Evolutionary conservation across 202 grass and related monocot genomes (phyloP), one percentile per base, ranked within the genome.

Genomic region (Zoysia matrella): DNA sequence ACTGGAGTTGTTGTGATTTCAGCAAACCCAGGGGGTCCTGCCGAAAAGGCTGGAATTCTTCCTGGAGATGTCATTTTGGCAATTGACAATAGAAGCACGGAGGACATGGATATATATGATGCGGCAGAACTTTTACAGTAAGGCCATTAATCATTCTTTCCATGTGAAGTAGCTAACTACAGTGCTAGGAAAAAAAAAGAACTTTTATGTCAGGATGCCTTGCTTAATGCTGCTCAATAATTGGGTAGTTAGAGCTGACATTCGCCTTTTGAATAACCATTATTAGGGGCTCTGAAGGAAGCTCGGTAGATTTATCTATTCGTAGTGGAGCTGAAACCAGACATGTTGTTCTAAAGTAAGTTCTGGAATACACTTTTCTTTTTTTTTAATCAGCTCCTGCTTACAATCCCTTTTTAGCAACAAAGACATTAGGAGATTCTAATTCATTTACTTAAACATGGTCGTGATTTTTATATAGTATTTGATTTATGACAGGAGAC

Each of bases 31-130:
- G 95, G 84, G 22, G 95, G 92, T 53, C 92, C 95, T 88, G 95
- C 95, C 4, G 77, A 88, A 84, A 98, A 91, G 78, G 90, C 92
- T 53, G 90, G 95, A 66, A 95, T 98, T 77, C 40, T 81, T 69
- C 71, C 92, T 87, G 95, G 95, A 78, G 92, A 98, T 13, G 51
- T 95, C 57, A 98, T 98, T 82, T 88, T 98, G 85, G 85, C 92
- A 70, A 98, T 98, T 83, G 77, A 95, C 76, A 77, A 83, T 68
- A 75, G 22, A 79, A 93, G 80, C 53, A 93, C 95, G 11, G 82
- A 91, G 83, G 90, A 90, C 39, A 95, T 98, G 95, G 92, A 98
- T 89, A 95, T 98, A 89, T 98, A 98, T 90, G 95, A 98, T 12
- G 95, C 95, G 12, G 92, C 95, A 46, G 77, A 93, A 7, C 82